Percentiles rank a stretch among this genome's conserved stretches.
These are phyloP conservation scores for Fusarium luffae DNA, from an alignment of 2,329 filamentous ascomycete genomes.

Conservation along the genomic window DNA sequence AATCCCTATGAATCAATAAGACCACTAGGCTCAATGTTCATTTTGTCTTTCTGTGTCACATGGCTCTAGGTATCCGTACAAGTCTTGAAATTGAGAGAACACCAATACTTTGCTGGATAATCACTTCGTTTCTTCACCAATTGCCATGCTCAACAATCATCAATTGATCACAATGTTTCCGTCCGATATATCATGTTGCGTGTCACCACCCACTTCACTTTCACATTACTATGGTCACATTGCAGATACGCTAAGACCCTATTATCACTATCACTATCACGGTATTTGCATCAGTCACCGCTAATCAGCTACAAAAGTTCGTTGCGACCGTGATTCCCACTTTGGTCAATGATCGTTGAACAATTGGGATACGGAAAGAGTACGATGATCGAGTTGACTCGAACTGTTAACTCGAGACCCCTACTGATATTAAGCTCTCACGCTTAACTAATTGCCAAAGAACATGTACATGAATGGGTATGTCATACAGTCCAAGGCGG, in stretches of 20 bases:
- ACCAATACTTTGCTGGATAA: neutral
- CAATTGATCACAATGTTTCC: no score
- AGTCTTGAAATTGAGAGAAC: no score
- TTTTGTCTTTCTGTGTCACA: neutral
- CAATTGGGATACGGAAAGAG: neutral
- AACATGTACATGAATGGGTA: no score
- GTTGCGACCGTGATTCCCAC: conserved; percentile 4
- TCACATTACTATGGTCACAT: conserved; percentile 5
- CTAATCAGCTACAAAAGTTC: conserved; percentile 7
- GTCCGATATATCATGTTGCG: neutral
- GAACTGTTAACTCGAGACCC: fast-evolving
- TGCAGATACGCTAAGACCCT: neutral
- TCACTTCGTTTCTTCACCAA: neutral
- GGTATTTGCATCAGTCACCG: conserved; percentile 1
- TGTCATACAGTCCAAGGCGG: neutral
- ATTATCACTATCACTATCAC: conserved; percentile 32
- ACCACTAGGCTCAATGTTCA: neutral
- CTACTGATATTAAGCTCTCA: neutral
- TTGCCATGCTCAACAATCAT: neutral
- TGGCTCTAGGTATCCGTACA: neutral
- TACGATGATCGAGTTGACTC: neutral
- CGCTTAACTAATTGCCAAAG: no score
- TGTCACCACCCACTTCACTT: neutral
- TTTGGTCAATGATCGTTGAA: neutral
- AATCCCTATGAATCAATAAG: neutral